Evolutionary conservation across 768 basidiomycete species (phyloP), one percentile per base, ranked within the genome.

Genomic region (Xerocomellus intermedius): DNA sequence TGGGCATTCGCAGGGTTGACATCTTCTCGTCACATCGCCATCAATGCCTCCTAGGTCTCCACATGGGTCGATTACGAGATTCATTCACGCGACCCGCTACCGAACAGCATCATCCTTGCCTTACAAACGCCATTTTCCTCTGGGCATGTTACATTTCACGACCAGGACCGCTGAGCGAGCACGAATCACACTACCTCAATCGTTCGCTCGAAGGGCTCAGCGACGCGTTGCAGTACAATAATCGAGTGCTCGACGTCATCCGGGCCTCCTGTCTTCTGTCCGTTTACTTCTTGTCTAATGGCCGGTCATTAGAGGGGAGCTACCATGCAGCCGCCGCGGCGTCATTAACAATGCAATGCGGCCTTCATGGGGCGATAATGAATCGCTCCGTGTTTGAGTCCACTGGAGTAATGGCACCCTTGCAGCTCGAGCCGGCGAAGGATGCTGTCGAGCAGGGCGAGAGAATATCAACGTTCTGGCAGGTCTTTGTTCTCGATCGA

Each of bases 131-230:
- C 57, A 85, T 91, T 64, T 92, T 85, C 66, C 81, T 91, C 8
- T 91, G 89, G 86, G 86, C 88, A 2, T 91, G 89, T 68, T 89
- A 86, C 66, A 78, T 91, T 38, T 89, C 90, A 10, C 79, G 87
- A 21, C 84, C 88, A 8, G 85, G 83, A 37, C 78, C 82, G 6
- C 75, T 91, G 13, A 82, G 81, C 61, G 82, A 84, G 48, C 85
- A 90, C 64, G 89, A 92, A 70, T 77, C 82, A 16, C 81, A 84
- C 58, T 92, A 89, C 64, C 82, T 92, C 52, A 74, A 72, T 10
- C 80, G 82, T 35, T 75, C 87, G 2, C 80, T 88, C 16, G 80
- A 86, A 36, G 78, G 79, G 0, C 78, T 90, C 52, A 80, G 77
- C 26, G 83, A 85, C 33, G 87, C 84, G 19, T 77, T 91, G 33